Base-by-base conservation (phyloP, 345 rosid species). In the Murraya paniculata region DNA sequence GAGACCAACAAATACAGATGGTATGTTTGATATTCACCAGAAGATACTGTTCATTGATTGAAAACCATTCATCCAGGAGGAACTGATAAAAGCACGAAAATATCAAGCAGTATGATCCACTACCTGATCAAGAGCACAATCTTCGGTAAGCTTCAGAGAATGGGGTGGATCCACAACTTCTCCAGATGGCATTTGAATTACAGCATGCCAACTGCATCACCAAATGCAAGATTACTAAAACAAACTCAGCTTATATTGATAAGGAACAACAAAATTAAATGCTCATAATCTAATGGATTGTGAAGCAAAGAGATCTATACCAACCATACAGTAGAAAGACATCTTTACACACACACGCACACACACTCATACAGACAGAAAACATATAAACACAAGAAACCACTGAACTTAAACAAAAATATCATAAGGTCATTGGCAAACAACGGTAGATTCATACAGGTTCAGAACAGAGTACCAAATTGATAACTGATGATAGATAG, bases 141-240 rank as follows among this genome's bases (percentile, higher is more conserved):
- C 92, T 79, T 90, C 93, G 10, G 89, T 85, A n/a, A 80, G 33
- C 81, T 86, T 92, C 81, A 96, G 74, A 71, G 98, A 91, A 89
- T 94, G 83, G 67, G 99, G 98, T 61, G 89, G 90, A 81, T 90
- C 85, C 68, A 80, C 89, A 74, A 85, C 87, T 79, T 88, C 87
- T 68, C 90, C 95, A 60, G 79, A 73, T 28, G 98, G 97, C 89
- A 91, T 87, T 75, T 93, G 89, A 81, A 96, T 77, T 62, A 84
- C 22, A 82, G 88, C 76, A 61, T 88, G 88, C 99, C 99, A 96
- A 78, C 98, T 96, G 89, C 85, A 85, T 66, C 45, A 80, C 68
- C 71, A 81, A 79, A 68, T 28, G 80, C 58, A 30, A 30, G 9
- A 71, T 31, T 16, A 70, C 28, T n/a, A 7, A 58, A 9, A 36